Percentiles rank a stretch among this genome's conserved stretches.
Evolutionary conservation across 192 early-diverging fungal genomes (phyloP).

Genomic region (Cladochytrium replicatum): DNA sequence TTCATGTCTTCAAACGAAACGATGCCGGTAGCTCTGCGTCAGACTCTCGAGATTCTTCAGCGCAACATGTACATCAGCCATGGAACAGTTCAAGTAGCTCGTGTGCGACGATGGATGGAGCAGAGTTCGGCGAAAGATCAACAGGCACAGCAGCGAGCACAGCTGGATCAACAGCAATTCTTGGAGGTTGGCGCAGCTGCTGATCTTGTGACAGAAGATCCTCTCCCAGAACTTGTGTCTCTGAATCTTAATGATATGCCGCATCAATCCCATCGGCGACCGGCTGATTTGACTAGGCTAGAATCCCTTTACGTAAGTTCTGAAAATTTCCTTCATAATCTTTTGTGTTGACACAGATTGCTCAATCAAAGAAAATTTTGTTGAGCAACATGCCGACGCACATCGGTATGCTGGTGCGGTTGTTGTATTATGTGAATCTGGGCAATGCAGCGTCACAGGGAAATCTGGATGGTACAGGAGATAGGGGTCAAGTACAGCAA

Average conservation of each 20-base stretch:
- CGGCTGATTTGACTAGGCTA: no score
- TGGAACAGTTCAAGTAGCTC: conserved; percentile 21
- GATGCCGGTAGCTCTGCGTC: conserved; percentile 13
- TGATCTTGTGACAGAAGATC: no score
- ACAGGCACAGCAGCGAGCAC: no score
- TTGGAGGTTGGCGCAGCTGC: no score
- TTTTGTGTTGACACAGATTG: no score
- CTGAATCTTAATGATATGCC: no score
- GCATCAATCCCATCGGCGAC: no score
- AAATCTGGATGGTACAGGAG: conserved; percentile 1
- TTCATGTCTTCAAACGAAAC: conserved; percentile 4
- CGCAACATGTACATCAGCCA: conserved; percentile 24
- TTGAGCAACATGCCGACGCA: conserved; percentile 22
- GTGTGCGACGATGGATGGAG: conserved; percentile 8
- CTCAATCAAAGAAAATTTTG: no score
- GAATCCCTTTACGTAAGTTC: no score
- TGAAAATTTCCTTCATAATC: no score
- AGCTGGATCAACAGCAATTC: no score
- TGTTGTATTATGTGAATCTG: conserved; percentile 42
- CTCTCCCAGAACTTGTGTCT: no score
- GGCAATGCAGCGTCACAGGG: conserved; percentile 14
- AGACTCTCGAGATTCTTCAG: conserved; percentile 18
- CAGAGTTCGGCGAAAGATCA: conserved; percentile 2
- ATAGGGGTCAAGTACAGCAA: neutral
- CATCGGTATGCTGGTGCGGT: conserved; percentile 37